Evolutionary conservation across 441 rosid genomes (phyloP).

Genomic region (Syzygium syzygioides): DNA sequence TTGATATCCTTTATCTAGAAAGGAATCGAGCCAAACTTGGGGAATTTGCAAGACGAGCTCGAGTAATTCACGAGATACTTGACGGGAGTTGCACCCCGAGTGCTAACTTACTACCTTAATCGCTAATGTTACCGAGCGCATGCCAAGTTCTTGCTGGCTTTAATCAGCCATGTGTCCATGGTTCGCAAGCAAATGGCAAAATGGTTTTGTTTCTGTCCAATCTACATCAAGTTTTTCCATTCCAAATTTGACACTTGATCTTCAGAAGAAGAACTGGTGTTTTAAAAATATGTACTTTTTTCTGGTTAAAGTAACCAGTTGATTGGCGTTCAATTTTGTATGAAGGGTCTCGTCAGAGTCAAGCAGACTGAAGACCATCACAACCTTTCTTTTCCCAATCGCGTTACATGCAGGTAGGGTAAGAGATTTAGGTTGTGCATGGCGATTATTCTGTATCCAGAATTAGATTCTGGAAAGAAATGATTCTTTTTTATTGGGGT

Average conservation of each 20-base stretch:
- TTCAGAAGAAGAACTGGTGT: not conserved
- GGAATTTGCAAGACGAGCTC: not conserved
- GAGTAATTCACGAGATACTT: not conserved
- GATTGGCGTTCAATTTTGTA: too few relatives aligned
- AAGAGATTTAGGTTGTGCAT: not conserved
- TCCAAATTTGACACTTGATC: not conserved
- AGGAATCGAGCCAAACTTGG: not conserved
- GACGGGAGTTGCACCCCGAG: not conserved
- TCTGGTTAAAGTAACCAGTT: not conserved
- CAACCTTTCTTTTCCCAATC: too few relatives aligned
- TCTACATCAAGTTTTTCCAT: not conserved
- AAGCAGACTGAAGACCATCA: too few relatives aligned
- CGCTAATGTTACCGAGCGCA: not conserved
- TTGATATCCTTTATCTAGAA: not conserved
- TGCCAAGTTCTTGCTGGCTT: not conserved
- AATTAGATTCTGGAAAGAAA: too few relatives aligned
- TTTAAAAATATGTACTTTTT: not conserved
- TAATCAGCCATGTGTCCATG: not conserved
- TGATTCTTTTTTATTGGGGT: too few relatives aligned
- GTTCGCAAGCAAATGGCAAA: not conserved
- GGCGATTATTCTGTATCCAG: too few relatives aligned
- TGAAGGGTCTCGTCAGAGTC: too few relatives aligned
- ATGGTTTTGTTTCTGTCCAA: not conserved
- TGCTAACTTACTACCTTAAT: not conserved
- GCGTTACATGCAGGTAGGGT: too few relatives aligned